phyloP scores from a whole-genome alignment of 768 basidiomycete genomes.

The Tricholoma saponaceum region DNA sequence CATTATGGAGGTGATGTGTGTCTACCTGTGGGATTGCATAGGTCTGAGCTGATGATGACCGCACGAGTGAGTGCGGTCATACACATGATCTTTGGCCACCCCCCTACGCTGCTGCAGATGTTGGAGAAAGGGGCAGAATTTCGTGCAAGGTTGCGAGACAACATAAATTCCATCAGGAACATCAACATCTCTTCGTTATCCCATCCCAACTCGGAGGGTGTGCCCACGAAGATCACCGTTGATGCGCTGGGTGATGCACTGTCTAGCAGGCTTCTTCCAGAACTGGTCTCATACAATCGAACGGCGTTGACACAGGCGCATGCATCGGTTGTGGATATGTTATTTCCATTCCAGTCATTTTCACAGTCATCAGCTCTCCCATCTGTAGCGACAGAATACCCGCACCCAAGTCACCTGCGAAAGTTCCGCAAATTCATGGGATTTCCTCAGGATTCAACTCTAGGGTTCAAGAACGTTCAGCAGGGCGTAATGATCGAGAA shows the following conservation, averaged over 20 bases:
- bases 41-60: conserved; percentile 1
- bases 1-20: conserved; percentile 13
- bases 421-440: background rate
- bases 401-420: background rate
- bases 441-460: background rate
- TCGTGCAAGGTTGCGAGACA: background rate
- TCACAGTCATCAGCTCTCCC: background rate
- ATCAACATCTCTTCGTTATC: too few relatives aligned
- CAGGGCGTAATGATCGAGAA: conserved; percentile 2
- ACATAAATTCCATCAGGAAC: background rate
- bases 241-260: background rate
- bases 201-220: background rate
- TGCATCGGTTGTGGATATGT: background rate
- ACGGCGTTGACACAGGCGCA: background rate
- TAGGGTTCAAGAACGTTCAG: background rate
- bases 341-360: background rate
- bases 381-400: background rate
- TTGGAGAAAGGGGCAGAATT: background rate
- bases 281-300: background rate
- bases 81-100: conserved; percentile 9
- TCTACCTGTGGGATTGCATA: conserved; percentile 8
- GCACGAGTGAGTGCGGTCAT: conserved; percentile 10
- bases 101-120: background rate
- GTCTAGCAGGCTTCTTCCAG: background rate
- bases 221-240: background rate